Evolutionary conservation across 495 filamentous ascomycete genomes (phyloP).

Genomic region (Bacidia rubella): DNA sequence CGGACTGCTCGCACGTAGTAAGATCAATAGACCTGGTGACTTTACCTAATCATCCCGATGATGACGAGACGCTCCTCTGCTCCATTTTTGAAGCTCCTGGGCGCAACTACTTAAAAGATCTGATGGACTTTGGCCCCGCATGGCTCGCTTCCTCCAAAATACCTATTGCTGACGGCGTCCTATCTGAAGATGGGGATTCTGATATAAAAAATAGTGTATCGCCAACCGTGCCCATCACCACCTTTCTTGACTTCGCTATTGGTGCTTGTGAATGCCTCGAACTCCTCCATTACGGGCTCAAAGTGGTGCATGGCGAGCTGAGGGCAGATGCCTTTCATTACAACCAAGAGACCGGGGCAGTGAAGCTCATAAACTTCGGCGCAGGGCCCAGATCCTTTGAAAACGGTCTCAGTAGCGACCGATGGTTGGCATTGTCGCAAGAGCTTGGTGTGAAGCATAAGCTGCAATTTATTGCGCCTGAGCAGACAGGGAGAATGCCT

Average conservation of each 20-base stretch:
- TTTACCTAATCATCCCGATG: conserved; percentile 47
- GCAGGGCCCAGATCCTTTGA: conserved; percentile 77
- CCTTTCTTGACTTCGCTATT: conserved; percentile 79
- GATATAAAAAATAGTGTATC: conserved; percentile 25
- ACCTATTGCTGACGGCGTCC: conserved; percentile 31
- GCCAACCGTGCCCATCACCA: conserved; percentile 47
- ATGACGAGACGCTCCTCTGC: conserved; percentile 51
- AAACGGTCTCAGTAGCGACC: conserved; percentile 68
- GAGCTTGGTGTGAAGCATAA: conserved; percentile 74
- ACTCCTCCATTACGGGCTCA: conserved; percentile 69
- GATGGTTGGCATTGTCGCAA: conserved; percentile 67
- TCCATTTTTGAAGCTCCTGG: conserved; percentile 71
- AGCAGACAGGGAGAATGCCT: conserved; percentile 82
- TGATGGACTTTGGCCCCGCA: conserved; percentile 66
- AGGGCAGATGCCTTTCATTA: conserved; percentile 81
- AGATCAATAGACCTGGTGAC: conserved; percentile 60
- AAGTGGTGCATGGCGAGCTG: conserved; percentile 76
- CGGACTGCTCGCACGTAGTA: conserved; percentile 57
- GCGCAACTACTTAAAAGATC: conserved; percentile 51
- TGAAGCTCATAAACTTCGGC: conserved; percentile 72
- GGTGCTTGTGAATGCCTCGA: conserved; percentile 75
- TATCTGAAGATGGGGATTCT: conserved; percentile 19
- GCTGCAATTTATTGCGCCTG: conserved; percentile 75
- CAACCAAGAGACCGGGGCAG: conserved; percentile 47
- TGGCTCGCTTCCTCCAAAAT: conserved; percentile 43